phyloP scores from a whole-genome alignment of 2,329 filamentous ascomycete species.

The Phaeosphaeria sp. region DNA sequence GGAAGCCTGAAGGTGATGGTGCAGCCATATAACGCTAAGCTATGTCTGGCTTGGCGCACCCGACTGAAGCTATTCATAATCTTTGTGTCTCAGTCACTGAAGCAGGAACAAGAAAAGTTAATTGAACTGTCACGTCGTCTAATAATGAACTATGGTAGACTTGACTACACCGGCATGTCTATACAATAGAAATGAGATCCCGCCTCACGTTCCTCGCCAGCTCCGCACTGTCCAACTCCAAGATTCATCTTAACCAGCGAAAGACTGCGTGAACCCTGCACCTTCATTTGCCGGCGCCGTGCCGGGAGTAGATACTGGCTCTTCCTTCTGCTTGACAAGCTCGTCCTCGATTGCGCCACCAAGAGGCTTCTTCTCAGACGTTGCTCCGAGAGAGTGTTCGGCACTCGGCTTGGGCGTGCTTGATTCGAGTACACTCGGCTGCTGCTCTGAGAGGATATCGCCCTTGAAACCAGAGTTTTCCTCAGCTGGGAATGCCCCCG shows the following conservation, averaged over 20 bases:
- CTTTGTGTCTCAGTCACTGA: neutral
- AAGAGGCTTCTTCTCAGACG: neutral
- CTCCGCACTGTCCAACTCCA: neutral
- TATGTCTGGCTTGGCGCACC: neutral
- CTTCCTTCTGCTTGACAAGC: conserved; percentile 10
- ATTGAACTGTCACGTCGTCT: neutral
- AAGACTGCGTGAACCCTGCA: conserved; percentile 10
- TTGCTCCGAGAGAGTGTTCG: neutral
- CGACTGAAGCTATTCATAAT: neutral
- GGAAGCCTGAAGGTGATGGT: neutral
- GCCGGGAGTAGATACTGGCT: conserved; percentile 1
- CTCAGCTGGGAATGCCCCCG: conserved; percentile 27
- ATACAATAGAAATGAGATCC: neutral
- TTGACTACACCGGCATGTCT: neutral
- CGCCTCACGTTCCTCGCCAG: neutral
- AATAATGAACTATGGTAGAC: neutral
- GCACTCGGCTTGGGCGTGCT: conserved; percentile 2
- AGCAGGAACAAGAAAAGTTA: neutral
- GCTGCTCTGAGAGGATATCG: conserved; percentile 10
- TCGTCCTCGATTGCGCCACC: neutral
- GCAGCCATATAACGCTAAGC: neutral
- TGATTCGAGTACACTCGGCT: neutral
- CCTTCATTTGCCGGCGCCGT: conserved; percentile 3
- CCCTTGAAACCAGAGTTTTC: conserved; percentile 3
- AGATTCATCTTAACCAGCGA: neutral